Base-by-base conservation (phyloP, 306 rosid genomes). In the Cucumis cinereus region DNA sequence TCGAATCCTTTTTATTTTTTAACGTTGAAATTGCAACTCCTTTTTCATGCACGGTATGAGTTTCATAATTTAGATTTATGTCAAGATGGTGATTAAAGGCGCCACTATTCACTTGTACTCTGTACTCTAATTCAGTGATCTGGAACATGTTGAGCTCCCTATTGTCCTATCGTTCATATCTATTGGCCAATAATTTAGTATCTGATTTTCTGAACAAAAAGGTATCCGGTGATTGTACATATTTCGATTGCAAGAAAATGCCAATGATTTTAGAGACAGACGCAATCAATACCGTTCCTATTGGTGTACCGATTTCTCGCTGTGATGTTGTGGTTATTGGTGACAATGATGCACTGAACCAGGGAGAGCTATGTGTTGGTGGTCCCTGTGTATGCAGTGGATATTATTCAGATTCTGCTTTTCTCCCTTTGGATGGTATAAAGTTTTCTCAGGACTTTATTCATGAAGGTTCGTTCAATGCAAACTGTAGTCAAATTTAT, bases 191-290 rank as follows among this genome's bases (percentile, higher is more conserved):
- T 84, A 36, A 26, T 14, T 26, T 59, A 59, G 61, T 78, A 38
- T 66, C 16, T 78, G 64, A 43, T 76, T 81, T 28, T 79, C 78
- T 30, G 40, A 79, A 81, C 58, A 19, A 35, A 47, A 75, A 93
- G 98, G 96, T 93, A 17, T 86, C 98, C 16, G 98, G 98, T 59
- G 98, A 93, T 83, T 93, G 97, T 79, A 91, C 91, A 56, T 93
- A 89, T 88, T 93, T 93, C 87, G 97, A 93, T 82, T 93, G 98
- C 93, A 87, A 89, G 91, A 93, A 80, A 83, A 75, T 93, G 83
- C 85, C 93, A n/a, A 54, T 66, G 82, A 83, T 86, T 83, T 81
- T 91, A 85, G 87, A 88, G 88, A 82, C 83, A 47, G 89, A 90
- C 77, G 69, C 54, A 43, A 79, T 89, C 43, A 76, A 82, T 35